These are phyloP conservation scores for Myxozyma mucilagina DNA, from an alignment of 805 yeast species.

Conservation along the genomic window DNA sequence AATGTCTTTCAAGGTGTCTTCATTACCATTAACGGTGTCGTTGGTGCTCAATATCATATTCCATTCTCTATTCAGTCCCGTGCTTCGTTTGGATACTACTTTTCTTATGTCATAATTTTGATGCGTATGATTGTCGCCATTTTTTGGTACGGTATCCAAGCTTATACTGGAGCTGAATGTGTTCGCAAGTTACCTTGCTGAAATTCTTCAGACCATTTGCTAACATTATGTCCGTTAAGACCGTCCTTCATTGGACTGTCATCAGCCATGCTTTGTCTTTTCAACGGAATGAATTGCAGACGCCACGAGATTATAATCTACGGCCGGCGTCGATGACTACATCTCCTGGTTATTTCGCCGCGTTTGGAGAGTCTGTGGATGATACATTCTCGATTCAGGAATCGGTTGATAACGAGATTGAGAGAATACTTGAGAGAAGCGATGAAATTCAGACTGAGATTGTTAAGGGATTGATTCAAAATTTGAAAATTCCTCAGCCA, in stretches of 20 bases:
- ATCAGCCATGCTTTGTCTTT: too few relatives aligned
- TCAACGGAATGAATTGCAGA: too few relatives aligned
- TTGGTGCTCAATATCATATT: slow-evolving; percentile 52
- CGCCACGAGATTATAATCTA: slow-evolving; percentile 34
- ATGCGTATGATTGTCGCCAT: slow-evolving; percentile 49
- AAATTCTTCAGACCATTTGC: background rate
- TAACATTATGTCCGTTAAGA: too few relatives aligned
- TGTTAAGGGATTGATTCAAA: slow-evolving; percentile 80
- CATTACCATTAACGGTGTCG: slow-evolving; percentile 49
- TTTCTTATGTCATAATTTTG: slow-evolving; percentile 47
- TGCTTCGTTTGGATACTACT: slow-evolving; percentile 50
- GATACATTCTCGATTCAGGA: slow-evolving; percentile 31
- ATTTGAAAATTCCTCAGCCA: slow-evolving; percentile 81
- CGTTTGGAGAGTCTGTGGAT: slow-evolving; percentile 23
- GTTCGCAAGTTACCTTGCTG: slow-evolving; percentile 31
- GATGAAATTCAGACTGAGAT: slow-evolving; percentile 69
- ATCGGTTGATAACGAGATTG: slow-evolving; percentile 39
- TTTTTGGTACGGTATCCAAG: slow-evolving; percentile 51
- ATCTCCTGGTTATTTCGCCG: slow-evolving; percentile 29
- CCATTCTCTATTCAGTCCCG: slow-evolving; percentile 52
- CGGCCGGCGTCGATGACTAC: slow-evolving; percentile 33
- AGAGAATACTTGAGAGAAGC: slow-evolving; percentile 39
- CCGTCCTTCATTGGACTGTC: too few relatives aligned
- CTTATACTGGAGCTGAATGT: slow-evolving; percentile 51
- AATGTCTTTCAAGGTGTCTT: slow-evolving; percentile 45